phyloP scores from a whole-genome alignment of 192 early-diverging fungal species.

The Dissophora ornata region DNA sequence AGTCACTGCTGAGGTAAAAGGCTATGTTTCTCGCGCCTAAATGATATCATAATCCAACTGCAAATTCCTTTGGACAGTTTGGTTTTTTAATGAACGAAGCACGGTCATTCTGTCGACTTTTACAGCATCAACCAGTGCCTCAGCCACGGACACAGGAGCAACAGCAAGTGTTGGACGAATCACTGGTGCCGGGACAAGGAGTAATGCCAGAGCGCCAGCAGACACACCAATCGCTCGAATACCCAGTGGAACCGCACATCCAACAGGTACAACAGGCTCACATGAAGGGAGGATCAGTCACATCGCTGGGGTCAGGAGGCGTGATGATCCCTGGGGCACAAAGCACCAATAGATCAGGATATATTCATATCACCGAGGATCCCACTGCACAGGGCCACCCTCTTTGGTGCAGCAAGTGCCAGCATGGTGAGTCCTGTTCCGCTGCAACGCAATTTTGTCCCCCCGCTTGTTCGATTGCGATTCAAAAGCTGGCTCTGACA shows the following conservation, averaged over 20 bases:
- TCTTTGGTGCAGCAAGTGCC: slow-evolving; percentile 49
- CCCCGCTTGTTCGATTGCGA: too few species aligned
- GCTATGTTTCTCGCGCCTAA: too few species aligned
- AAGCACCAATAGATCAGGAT: slow-evolving; percentile 26
- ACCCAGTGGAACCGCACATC: slow-evolving; percentile 11
- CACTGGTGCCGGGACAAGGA: not conserved
- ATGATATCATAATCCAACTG: slow-evolving; percentile 18
- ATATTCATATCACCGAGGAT: slow-evolving; percentile 42
- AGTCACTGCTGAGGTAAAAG: slow-evolving; percentile 31
- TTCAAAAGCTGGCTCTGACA: too few species aligned
- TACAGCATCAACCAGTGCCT: not conserved
- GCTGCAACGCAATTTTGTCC: not conserved
- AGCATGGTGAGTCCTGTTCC: slow-evolving; percentile 26
- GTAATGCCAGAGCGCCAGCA: not conserved
- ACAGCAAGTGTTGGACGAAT: not conserved
- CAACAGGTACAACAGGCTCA: slow-evolving; percentile 5
- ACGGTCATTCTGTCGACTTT: too few species aligned
- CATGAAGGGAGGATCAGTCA: not conserved
- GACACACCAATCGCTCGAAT: not conserved
- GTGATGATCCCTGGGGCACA: slow-evolving; percentile 49
- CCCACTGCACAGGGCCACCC: slow-evolving; percentile 42
- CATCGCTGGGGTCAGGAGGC: slow-evolving; percentile 1
- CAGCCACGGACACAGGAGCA: too few species aligned
- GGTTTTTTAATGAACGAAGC: too few species aligned
- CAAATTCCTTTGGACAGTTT: not conserved